Conservation (phyloP, 352 stramenopile genomes). For the Elongisporangium anandrum region DNA sequence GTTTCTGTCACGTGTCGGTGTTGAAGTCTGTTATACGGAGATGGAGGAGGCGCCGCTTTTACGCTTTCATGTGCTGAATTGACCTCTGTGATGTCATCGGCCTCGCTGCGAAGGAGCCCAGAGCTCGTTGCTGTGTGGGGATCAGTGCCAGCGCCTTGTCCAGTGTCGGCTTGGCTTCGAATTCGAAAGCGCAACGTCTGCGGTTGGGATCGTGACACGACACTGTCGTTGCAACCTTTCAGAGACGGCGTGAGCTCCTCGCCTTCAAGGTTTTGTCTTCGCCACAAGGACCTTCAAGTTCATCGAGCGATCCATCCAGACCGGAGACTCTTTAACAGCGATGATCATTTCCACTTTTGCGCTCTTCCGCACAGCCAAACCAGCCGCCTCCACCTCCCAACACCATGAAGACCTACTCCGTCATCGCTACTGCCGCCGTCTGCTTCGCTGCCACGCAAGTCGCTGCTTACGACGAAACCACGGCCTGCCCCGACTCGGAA, state of each 20-base stretch:
- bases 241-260: neutral
- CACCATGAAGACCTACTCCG: constrained; percentile 38
- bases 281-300: neutral
- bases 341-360: neutral
- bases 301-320: neutral
- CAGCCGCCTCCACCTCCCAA: neutral
- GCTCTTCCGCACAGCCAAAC: neutral
- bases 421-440: constrained; percentile 12
- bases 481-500: constrained; percentile 21
- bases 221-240: neutral
- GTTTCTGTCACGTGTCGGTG: neutral
- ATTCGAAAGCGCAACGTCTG: neutral
- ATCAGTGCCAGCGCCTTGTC: neutral
- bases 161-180: neutral
- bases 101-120: neutral
- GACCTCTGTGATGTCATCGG: neutral
- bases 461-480: constrained; percentile 21
- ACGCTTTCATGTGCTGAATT: neutral
- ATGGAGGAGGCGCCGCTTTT: neutral
- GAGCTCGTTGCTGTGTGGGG: neutral
- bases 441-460: constrained; percentile 21
- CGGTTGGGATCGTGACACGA: neutral
- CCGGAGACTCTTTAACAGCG: neutral
- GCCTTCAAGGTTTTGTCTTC: neutral
- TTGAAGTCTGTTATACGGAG: neutral